Base-by-base conservation (phyloP, 176 grass and related monocot genomes). In the Avena insularis region DNA sequence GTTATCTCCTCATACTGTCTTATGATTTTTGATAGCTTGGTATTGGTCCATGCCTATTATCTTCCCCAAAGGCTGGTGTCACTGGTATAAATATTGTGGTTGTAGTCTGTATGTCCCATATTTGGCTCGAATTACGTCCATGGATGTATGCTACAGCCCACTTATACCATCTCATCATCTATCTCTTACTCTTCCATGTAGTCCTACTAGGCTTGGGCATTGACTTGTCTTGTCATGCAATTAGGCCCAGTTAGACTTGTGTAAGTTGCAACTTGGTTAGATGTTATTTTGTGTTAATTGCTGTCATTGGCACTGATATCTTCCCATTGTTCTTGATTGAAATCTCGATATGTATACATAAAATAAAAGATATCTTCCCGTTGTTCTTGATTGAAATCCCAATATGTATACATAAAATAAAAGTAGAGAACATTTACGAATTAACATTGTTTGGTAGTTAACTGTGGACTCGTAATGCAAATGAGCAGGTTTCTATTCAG, bases 401-500 rank as follows among this genome's bases (percentile, higher is more conserved):
- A 0, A 40, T 46, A 5, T 8, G 21, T 54, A 51, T 20, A 20
- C 63, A 43, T 36, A 51, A 50, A 16, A 23, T 0, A 63, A 63
- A 43, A 43, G 38, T 43, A 43, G 38, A 43, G 38, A 43, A 43
- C 38, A 43, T 43, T 77, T 36, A 59, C 14, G 9, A 36, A 38
- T 17, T 7, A 43, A 48, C 20, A 19, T 75, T 56, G 10, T 59
- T 35, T 57, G 51, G 20, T 40, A 27, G 5, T 74, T 46, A 91
- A 53, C 36, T 58, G 15, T 59, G 48, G 4, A 29, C 50, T 19
- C 75, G 6, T 83, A 31, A n/a, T 43, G 77, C 55, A 53, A 73
- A 86, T 43, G n/a, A 77, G 59, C 71, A 99, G 94, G 97, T 99
- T 99, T 86, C 83, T 96, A 43, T 85, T 96, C 83, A 93, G 83